Conservation (phyloP, 768 basidiomycete genomes). For the Calocera viscosa region DNA sequence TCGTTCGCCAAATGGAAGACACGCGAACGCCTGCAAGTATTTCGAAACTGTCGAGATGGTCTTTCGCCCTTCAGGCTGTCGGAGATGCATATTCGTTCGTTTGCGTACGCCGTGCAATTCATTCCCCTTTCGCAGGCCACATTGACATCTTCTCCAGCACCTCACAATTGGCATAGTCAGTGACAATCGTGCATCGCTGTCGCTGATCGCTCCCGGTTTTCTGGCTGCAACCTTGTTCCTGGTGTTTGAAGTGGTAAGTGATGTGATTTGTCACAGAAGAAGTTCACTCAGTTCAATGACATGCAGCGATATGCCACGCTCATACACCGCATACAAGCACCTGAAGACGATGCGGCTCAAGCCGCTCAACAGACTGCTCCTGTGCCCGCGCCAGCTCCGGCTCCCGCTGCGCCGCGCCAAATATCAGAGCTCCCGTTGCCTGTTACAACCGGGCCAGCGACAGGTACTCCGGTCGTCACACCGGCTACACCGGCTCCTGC, state of each 20-base stretch:
- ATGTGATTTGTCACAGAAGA: not conserved
- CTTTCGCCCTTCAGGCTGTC: slow-evolving; percentile 64
- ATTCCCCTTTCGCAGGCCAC: not conserved
- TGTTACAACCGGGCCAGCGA: slow-evolving; percentile 1
- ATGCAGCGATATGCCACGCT: slow-evolving; percentile 69
- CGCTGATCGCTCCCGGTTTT: slow-evolving; percentile 74
- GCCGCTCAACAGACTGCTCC: slow-evolving; percentile 23
- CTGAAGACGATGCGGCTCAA: slow-evolving; percentile 40
- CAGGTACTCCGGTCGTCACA: slow-evolving; percentile 5
- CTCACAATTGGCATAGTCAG: slow-evolving; percentile 78
- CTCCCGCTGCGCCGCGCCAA: slow-evolving; percentile 13
- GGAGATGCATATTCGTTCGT: slow-evolving; percentile 78
- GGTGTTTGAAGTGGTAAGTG: slow-evolving; percentile 66
- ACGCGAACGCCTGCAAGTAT: slow-evolving; percentile 70
- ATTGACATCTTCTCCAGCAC: slow-evolving; percentile 33
- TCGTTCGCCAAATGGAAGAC: slow-evolving; percentile 59
- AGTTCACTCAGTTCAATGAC: not conserved
- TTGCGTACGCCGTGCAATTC: slow-evolving; percentile 35
- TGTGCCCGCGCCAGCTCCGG: slow-evolving; percentile 23
- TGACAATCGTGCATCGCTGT: slow-evolving; percentile 67
- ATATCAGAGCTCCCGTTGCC: not conserved
- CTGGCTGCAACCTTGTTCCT: slow-evolving; percentile 60
- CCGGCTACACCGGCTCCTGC: slow-evolving; percentile 9
- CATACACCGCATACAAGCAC: slow-evolving; percentile 71
- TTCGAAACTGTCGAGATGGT: slow-evolving; percentile 69